Evolutionary conservation across 768 basidiomycete genomes (phyloP), one percentile per base, ranked within the genome.

Genomic region (Naganishia kalamii): DNA sequence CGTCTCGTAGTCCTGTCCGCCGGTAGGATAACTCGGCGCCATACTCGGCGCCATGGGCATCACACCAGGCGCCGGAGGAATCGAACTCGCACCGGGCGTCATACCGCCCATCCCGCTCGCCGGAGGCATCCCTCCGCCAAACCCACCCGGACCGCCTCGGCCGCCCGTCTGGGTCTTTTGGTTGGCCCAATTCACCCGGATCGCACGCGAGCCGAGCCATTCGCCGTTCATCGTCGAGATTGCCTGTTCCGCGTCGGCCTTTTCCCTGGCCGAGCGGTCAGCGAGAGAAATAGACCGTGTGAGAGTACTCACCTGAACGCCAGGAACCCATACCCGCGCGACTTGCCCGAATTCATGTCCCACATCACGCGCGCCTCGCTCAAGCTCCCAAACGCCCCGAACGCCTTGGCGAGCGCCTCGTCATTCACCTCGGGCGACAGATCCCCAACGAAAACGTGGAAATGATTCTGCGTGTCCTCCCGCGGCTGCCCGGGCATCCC

Each of bases 321-420:
- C 69, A 98, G 85, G 84, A 98, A 98, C 57, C 94, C 93, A 76
- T 98, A 97, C 44, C 94, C 94, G 73, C 94, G 88, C 74, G 88
- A 91, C 82, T 98, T 97, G 68, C 96, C 96, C 60, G 93, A 94
- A 81, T 93, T 96, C 92, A 98, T 97, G 78, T 99, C 96, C 94
- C 94, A 98, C 94, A 98, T 98, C 67, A 98, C 96, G 35, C 96
- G 86, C 54, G 94, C 94, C 79, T 99, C 96, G 59, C 91, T 93
- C 80, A 99, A 84, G 67, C 88, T 89, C 33, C 92, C 93, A 77
- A 99, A 99, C 41, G 94, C 94, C 72, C 86, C 87, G 83, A 99
- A 99, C 7, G 96, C 96, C 81, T 98, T 97, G 65, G 82, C 88
- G 68, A 99, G 86, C 62, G 97, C 91, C 19, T 93, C 92, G 73